phyloP scores from a whole-genome alignment of 1,139 yeast species.

The Pichia sp. region DNA sequence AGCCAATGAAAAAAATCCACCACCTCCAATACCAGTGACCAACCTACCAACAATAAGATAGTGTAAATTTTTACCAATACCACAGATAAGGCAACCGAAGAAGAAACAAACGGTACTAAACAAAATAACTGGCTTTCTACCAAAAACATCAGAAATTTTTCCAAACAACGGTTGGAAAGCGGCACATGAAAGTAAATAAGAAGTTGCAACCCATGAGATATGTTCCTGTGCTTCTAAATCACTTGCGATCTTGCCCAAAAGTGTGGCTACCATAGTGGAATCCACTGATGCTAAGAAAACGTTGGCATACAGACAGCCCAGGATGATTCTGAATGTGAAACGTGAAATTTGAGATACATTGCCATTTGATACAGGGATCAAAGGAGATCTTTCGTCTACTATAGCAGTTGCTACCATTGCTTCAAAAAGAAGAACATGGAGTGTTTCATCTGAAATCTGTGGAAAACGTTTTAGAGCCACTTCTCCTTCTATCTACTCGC shows the following conservation, averaged over 20 bases:
- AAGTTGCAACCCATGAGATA: conserved; percentile 36
- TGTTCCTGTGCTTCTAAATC: conserved; percentile 29
- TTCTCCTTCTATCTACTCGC: not conserved
- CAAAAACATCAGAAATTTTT: conserved; percentile 61
- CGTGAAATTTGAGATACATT: not conserved
- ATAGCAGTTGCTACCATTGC: not conserved
- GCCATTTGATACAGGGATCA: conserved; percentile 4
- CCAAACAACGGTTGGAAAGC: conserved; percentile 69
- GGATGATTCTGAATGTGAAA: conserved; percentile 12
- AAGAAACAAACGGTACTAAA: conserved; percentile 51
- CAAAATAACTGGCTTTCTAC: conserved; percentile 39
- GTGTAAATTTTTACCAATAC: conserved; percentile 49
- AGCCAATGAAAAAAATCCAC: conserved; percentile 45
- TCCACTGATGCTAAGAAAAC: conserved; percentile 60
- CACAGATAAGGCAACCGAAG: conserved; percentile 58
- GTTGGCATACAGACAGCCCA: conserved; percentile 19
- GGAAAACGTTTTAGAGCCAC: not conserved
- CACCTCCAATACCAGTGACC: conserved; percentile 53
- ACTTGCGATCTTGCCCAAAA: conserved; percentile 33
- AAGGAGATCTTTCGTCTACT: conserved; percentile 9
- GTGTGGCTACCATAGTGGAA: conserved; percentile 59
- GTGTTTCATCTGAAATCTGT: not conserved
- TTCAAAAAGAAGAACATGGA: not conserved
- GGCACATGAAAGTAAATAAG: conserved; percentile 45
- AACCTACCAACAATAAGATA: conserved; percentile 51